These are phyloP conservation scores for Gracilaria domingensis DNA, from an alignment of 23 red algal species.

Conservation along the genomic window DNA sequence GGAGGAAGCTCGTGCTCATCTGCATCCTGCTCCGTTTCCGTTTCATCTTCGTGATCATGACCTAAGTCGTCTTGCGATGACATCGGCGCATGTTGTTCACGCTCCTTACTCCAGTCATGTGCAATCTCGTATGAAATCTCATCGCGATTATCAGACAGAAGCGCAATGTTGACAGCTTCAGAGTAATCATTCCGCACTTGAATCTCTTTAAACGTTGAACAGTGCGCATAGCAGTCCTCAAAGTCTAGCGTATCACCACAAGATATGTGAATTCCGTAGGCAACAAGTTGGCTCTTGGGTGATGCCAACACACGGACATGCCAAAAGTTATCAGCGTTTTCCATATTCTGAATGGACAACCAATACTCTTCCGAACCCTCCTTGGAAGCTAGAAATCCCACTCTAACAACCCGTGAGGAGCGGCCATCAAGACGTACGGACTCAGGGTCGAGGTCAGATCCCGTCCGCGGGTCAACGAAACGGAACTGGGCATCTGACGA, in stretches of 20 bases:
- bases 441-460: not conserved
- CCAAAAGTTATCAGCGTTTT: constrained; percentile 26
- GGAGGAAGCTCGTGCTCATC: not conserved
- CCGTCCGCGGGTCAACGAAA: constrained; percentile 7
- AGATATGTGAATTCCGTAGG: constrained; percentile 28
- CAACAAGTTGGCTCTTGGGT: not conserved
- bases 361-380: constrained; percentile 27
- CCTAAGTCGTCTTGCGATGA: not conserved
- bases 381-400: constrained; percentile 18
- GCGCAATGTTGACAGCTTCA: not conserved
- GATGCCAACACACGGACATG: constrained; percentile 19
- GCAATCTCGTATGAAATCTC: constrained; percentile 16
- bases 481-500: constrained; percentile 1
- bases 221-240: constrained; percentile 29
- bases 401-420: not conserved
- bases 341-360: constrained; percentile 31
- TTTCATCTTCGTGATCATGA: not conserved
- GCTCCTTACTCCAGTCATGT: constrained; percentile 1
- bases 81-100: not conserved
- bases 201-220: not conserved
- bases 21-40: not conserved
- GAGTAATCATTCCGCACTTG: constrained; percentile 5
- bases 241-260: constrained; percentile 30
- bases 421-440: not conserved
- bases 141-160: constrained; percentile 8